phyloP scores from a whole-genome alignment of 495 filamentous ascomycete species.

The Aspergillus biplanus region DNA sequence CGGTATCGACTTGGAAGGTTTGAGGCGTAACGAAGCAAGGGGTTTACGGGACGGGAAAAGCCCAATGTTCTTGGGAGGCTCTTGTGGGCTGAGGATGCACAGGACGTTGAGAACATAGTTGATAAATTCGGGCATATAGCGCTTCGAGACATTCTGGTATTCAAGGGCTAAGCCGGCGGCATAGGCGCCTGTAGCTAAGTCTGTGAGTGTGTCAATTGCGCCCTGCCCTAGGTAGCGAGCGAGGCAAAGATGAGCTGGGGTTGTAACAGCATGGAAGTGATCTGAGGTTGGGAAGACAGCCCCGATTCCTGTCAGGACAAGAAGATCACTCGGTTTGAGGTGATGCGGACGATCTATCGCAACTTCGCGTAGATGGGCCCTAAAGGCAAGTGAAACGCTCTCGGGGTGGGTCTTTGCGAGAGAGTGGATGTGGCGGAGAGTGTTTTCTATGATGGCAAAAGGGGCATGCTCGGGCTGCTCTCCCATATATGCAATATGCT shows the following conservation, averaged over 20 bases:
- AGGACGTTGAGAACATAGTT: conserved; percentile 80
- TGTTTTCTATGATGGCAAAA: conserved; percentile 64
- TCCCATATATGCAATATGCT: conserved; percentile 73
- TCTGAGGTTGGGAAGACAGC: conserved; percentile 93
- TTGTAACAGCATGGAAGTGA: conserved; percentile 92
- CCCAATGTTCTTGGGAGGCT: conserved; percentile 46
- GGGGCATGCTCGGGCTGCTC: conserved; percentile 53
- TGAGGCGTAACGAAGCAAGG: conserved; percentile 54
- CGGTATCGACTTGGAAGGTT: conserved; percentile 30
- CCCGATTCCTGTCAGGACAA: conserved; percentile 79
- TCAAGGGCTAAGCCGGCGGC: conserved; percentile 74
- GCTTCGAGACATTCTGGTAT: conserved; percentile 79
- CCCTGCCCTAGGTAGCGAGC: conserved; percentile 81
- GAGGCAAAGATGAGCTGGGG: conserved; percentile 81
- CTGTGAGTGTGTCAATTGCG: conserved; percentile 61
- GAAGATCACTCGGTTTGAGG: conserved; percentile 73
- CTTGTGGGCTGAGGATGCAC: conserved; percentile 63
- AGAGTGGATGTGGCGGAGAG: conserved; percentile 82
- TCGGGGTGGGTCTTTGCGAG: conserved; percentile 81
- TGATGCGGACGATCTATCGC: conserved; percentile 60
- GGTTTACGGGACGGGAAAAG: conserved; percentile 67
- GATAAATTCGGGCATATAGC: conserved; percentile 85
- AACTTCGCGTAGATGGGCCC: conserved; percentile 68
- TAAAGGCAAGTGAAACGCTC: conserved; percentile 75
- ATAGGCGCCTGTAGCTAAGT: conserved; percentile 77